Evolutionary conservation across 164 flowering plant species (phyloP), one percentile per base, ranked within the genome.

Genomic region (Tinospora cordifolia): DNA sequence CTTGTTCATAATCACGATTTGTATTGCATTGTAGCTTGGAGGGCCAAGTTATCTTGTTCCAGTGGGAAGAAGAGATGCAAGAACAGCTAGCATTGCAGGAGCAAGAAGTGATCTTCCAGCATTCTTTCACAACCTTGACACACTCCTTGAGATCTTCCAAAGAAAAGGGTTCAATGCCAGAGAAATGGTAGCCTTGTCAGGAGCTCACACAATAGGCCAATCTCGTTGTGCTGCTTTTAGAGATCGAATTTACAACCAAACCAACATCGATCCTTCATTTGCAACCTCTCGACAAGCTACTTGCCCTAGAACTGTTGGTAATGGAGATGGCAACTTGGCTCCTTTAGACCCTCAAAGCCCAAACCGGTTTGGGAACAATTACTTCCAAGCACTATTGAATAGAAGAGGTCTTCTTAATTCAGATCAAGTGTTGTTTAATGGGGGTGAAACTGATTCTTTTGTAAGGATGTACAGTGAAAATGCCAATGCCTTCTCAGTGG

Each of bases 101-200:
- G 86, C 84, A 17, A 75, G 74, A 66, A 72, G 15, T 24, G 68
- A 79, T 63, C 76, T 85, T 26, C 85, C 85, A 0, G 17, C 66
- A 0, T 77, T 79, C 39, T 63, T 34, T n/a, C 26, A 70, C 17
- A 65, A 77, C 70, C 79, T 83, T 11, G 21, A 65, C 0, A 21
- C 14, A 3, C 69, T 85, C 8, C 62, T 76, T 64, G 10, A 8
- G 3, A 64, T 57, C 25, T 83, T 85, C 69, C 10, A 59, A 3
- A 62, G 27, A 0, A 72, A 82, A 58, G 85, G 84, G 17, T 74
- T 85, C 15, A 72, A 12, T 36, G 65, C 51, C 1, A 67, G 72
- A 44, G 86, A 85, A 63, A 77, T 83, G 69, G 86, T 84, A 8
- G 87, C 72, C 2, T 75, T 86, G 26, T 82, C 86, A 5, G 90